phyloP scores from a whole-genome alignment of 2,329 filamentous ascomycete species.

The Apiospora arundinis region DNA sequence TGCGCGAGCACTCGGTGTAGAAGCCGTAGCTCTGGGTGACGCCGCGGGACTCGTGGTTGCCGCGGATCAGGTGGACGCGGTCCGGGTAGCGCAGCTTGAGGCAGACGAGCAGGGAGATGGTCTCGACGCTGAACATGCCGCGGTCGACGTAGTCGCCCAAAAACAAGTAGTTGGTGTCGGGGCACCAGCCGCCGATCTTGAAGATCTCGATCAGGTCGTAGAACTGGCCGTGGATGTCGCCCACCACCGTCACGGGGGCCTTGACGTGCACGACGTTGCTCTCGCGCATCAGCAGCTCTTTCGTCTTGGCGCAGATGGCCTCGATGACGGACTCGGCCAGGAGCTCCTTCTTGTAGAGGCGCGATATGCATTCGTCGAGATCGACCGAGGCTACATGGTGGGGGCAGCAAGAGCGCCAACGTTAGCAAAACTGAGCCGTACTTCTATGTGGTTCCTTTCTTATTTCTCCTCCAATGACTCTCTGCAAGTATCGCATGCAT shows the following conservation, averaged over 20 bases:
- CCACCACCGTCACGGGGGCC: constrained; percentile 95
- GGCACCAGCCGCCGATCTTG: constrained; percentile 95
- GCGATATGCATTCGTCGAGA: constrained; percentile 96
- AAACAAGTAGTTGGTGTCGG: constrained; percentile 98
- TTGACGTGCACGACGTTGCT: constrained; percentile 98
- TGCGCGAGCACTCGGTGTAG: constrained; percentile 96
- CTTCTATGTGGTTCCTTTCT: background rate
- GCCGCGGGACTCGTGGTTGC: constrained; percentile 96
- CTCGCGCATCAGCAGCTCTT: constrained; percentile 98
- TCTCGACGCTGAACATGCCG: constrained; percentile 98
- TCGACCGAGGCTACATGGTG: constrained; percentile 80
- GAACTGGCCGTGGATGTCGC: constrained; percentile 98
- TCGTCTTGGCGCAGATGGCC: constrained; percentile 98
- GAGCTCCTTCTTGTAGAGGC: constrained; percentile 95
- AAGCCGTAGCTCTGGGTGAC: constrained; percentile 99
- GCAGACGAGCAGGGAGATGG: constrained; percentile 96
- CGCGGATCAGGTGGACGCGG: constrained; percentile 93
- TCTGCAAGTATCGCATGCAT: no score
- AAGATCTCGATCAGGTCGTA: constrained; percentile 99
- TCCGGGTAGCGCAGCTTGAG: constrained; percentile 96
- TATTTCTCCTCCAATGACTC: background rate
- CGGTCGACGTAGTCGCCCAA: constrained; percentile 99
- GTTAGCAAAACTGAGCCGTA: background rate
- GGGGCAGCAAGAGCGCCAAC: background rate
- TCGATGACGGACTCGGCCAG: constrained; percentile 98